These are phyloP conservation scores for Acaromyces ingoldii DNA, from an alignment of 1,284 basidiomycete genomes.

Conservation along the genomic window DNA sequence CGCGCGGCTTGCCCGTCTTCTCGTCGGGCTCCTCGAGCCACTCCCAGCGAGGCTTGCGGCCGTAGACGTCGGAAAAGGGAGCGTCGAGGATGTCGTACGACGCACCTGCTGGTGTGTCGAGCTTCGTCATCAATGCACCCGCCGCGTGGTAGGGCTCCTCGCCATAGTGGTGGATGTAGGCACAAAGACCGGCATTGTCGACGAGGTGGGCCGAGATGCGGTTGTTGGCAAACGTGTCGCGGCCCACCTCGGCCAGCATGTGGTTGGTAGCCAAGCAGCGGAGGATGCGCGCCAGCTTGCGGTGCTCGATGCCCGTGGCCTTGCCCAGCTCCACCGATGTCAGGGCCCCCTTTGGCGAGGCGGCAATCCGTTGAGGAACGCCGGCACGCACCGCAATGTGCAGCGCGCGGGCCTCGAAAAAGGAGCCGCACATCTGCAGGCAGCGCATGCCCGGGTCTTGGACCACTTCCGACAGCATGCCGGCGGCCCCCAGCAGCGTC, in stretches of 20 bases:
- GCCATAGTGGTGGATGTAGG: not conserved
- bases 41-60: not conserved
- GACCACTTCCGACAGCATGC: too few relatives aligned
- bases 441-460: too few relatives aligned
- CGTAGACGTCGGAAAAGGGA: not conserved
- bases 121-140: not conserved
- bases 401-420: too few relatives aligned
- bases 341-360: too few relatives aligned
- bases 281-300: slow-evolving; percentile 2
- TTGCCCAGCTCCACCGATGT: not conserved
- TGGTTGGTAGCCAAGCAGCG: slow-evolving; percentile 1
- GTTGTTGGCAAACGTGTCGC: not conserved
- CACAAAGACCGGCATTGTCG: not conserved
- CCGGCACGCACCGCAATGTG: too few relatives aligned
- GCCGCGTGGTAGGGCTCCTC: not conserved
- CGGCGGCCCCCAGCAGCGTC: too few relatives aligned
- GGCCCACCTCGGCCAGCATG: not conserved
- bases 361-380: too few relatives aligned
- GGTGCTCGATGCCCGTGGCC: not conserved
- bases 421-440: too few relatives aligned
- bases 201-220: not conserved
- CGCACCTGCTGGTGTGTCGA: not conserved
- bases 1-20: not conserved
- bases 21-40: not conserved
- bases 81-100: not conserved